Percentiles rank a stretch among this genome's conserved stretches.
phyloP scores from a whole-genome alignment of 2,329 filamentous ascomycete species.

The Colletotrichum sp. region DNA sequence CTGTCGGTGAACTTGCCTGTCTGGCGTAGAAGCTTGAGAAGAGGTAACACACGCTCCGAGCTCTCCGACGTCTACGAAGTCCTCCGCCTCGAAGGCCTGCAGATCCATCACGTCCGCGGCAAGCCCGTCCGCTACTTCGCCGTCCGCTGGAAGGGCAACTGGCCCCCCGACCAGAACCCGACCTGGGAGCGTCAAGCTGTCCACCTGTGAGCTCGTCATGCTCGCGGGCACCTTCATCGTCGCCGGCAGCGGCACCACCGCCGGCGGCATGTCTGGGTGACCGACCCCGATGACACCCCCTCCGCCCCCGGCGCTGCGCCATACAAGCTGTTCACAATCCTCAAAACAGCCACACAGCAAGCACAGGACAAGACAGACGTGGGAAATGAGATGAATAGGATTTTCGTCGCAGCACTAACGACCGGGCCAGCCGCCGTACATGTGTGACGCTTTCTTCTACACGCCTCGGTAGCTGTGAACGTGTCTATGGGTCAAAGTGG shows the following conservation, averaged over 20 bases:
- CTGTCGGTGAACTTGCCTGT: too few relatives aligned
- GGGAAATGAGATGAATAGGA: not conserved
- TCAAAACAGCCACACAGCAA: not conserved
- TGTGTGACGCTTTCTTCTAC: not conserved
- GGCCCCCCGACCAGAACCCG: conserved; percentile 60
- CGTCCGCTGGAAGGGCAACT: conserved; percentile 62
- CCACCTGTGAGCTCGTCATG: not conserved
- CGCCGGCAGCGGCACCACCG: not conserved
- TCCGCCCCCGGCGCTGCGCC: not conserved
- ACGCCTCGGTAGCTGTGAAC: not conserved
- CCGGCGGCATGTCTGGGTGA: not conserved
- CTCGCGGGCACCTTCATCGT: not conserved
- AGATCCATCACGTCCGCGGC: conserved; percentile 40
- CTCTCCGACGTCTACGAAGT: conserved; percentile 37
- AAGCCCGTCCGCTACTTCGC: conserved; percentile 48
- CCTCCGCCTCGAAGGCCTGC: conserved; percentile 30
- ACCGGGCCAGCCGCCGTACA: not conserved
- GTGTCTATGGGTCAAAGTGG: not conserved
- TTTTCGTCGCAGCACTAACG: not conserved
- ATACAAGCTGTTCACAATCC: not conserved
- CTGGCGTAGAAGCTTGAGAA: too few relatives aligned
- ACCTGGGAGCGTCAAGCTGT: conserved; percentile 53
- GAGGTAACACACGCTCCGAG: not conserved
- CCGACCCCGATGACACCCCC: too few relatives aligned
- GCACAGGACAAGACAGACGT: not conserved